Conservation (phyloP, 1,284 basidiomycete genomes). For the Irpex lacteus region DNA sequence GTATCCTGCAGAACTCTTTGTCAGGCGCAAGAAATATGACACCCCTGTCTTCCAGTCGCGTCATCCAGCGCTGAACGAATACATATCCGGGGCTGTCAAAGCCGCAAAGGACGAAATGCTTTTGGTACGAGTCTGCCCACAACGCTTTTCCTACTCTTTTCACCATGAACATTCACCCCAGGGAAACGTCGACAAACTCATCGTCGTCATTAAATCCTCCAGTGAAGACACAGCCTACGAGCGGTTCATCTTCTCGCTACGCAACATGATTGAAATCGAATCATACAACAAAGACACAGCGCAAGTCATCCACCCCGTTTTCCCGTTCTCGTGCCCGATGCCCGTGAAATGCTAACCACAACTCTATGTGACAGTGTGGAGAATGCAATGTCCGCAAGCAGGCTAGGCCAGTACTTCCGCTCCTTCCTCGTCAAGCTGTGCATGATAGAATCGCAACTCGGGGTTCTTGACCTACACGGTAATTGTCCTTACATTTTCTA, state of each 20-base stretch:
- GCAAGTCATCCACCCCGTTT: conserved; percentile 31
- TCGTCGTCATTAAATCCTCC: conserved; percentile 76
- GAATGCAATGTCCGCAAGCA: conserved; percentile 59
- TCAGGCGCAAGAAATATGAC: conserved; percentile 84
- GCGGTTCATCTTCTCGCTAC: conserved; percentile 78
- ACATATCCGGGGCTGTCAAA: conserved; percentile 80
- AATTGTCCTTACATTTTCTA: conserved; percentile 15
- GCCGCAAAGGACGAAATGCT: conserved; percentile 75
- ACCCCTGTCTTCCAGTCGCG: conserved; percentile 90
- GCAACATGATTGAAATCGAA: conserved; percentile 69
- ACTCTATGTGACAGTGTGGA: conserved; percentile 49
- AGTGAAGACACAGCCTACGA: conserved; percentile 73
- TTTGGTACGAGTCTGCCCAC: conserved; percentile 40
- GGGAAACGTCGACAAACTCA: conserved; percentile 73
- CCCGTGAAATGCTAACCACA: background rate
- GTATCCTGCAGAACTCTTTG: conserved; percentile 87
- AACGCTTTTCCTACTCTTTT: conserved; percentile 5
- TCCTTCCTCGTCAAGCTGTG: conserved; percentile 84
- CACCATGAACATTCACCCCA: conserved; percentile 26
- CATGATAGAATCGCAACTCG: conserved; percentile 78
- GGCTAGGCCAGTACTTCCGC: conserved; percentile 77
- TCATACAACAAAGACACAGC: conserved; percentile 60
- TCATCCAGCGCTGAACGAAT: conserved; percentile 84
- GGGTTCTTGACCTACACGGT: conserved; percentile 53
- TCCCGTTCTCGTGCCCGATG: background rate